These are phyloP conservation scores for Claviceps purpurea DNA, from an alignment of 2,329 filamentous ascomycete species.

Conservation along the genomic window DNA sequence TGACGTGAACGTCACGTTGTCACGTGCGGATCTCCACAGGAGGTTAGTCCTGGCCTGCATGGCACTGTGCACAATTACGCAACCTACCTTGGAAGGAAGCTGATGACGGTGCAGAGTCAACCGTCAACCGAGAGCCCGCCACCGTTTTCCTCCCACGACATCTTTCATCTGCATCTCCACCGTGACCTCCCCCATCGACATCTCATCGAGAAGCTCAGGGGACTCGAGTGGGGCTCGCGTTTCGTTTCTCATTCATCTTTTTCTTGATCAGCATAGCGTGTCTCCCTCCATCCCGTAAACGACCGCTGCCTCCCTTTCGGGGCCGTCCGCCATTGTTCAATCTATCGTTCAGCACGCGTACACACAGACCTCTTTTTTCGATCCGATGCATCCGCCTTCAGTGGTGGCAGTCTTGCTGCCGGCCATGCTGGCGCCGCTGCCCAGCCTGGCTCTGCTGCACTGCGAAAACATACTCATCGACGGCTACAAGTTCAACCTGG, in stretches of 20 bases:
- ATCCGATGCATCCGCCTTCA: slow-evolving; percentile 27
- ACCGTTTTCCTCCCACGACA: slow-evolving; percentile 7
- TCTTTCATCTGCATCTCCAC: slow-evolving; percentile 10
- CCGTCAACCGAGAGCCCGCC: slow-evolving; percentile 8
- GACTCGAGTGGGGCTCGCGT: neutral
- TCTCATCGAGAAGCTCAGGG: neutral
- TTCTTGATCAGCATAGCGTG: neutral
- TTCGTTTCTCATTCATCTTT: neutral
- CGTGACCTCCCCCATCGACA: slow-evolving; percentile 16
- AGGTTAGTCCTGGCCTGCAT: neutral
- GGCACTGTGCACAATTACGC: neutral
- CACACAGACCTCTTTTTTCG: neutral
- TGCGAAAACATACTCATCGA: slow-evolving; percentile 51
- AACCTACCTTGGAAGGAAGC: neutral
- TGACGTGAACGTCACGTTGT: slow-evolving; percentile 2
- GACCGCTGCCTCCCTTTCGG: neutral
- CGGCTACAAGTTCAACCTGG: slow-evolving; percentile 49
- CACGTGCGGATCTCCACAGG: slow-evolving; percentile 16
- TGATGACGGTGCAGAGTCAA: slow-evolving; percentile 12
- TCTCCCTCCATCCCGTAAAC: too few species aligned
- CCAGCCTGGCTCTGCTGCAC: slow-evolving; percentile 36
- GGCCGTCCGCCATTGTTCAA: neutral
- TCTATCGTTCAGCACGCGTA: neutral
- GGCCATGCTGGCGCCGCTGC: slow-evolving; percentile 22
- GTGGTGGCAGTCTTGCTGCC: slow-evolving; percentile 23